Percentiles rank a stretch among this genome's conserved stretches.
These are phyloP conservation scores for Casuarina cunninghamiana DNA, from an alignment of 306 rosid genomes.

Conservation along the genomic window DNA sequence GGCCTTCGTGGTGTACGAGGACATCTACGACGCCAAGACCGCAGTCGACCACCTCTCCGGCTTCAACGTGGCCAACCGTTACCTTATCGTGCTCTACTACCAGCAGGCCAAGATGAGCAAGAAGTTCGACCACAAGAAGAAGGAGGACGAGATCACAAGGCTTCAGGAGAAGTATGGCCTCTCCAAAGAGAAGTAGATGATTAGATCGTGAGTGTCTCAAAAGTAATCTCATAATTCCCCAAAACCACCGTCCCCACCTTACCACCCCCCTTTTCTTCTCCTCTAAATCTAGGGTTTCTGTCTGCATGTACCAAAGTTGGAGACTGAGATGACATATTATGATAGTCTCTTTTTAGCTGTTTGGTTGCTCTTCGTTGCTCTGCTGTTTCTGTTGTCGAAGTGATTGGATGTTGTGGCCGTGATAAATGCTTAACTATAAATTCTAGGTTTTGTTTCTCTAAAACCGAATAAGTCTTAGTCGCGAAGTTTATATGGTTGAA, in stretches of 20 bases:
- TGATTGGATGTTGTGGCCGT: not conserved
- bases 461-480: not conserved
- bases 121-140: constrained; percentile 88
- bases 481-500: not conserved
- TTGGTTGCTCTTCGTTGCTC: not conserved
- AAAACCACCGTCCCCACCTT: no score
- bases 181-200: constrained; percentile 72
- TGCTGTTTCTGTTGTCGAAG: not conserved
- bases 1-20: constrained; percentile 96
- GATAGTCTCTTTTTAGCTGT: not conserved
- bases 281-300: not conserved
- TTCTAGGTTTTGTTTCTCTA: not conserved
- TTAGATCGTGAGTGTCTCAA: no score
- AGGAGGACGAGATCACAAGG: constrained; percentile 84
- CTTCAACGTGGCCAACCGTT: constrained; percentile 90
- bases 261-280: not conserved
- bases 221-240: no score
- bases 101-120: constrained; percentile 98
- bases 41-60: constrained; percentile 98
- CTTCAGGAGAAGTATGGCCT: constrained; percentile 93
- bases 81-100: constrained; percentile 86
- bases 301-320: not conserved
- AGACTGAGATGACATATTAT: not conserved
- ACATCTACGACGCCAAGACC: constrained; percentile 95
- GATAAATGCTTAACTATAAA: not conserved